Evolutionary conservation across 345 rosid genomes (phyloP).

Genomic region (Eucalyptus viminalis): DNA sequence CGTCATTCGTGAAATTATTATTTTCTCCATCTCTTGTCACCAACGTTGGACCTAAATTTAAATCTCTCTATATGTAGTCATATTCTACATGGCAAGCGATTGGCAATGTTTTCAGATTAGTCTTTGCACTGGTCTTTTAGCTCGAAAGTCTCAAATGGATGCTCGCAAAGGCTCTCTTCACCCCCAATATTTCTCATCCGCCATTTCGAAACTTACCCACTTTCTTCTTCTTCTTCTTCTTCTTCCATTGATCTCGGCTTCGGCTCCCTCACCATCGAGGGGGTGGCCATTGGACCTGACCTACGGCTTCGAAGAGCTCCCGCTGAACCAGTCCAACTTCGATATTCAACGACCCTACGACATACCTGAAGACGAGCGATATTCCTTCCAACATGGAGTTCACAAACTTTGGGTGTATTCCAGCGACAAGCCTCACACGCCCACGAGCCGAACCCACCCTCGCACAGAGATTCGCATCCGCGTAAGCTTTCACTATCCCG

Average conservation of each 20-base stretch:
- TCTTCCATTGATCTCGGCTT: neutral
- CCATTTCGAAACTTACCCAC: neutral
- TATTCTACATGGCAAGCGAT: neutral
- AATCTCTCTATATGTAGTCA: neutral
- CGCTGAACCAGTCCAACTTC: neutral
- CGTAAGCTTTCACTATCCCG: neutral
- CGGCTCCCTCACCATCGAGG: neutral
- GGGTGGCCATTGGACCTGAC: neutral
- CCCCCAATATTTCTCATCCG: too few relatives aligned
- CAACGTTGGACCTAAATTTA: neutral
- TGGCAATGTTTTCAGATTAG: neutral
- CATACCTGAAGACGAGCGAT: neutral
- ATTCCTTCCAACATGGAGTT: slow-evolving; percentile 1
- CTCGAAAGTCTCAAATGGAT: neutral
- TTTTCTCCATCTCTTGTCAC: neutral
- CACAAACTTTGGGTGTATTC: slow-evolving; percentile 10
- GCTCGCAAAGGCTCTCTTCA: neutral
- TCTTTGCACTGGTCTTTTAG: neutral
- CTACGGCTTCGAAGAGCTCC: neutral
- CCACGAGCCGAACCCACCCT: slow-evolving; percentile 5
- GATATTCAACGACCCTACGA: slow-evolving; percentile 8
- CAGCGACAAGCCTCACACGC: slow-evolving; percentile 11
- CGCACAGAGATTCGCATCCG: neutral
- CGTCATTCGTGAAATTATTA: neutral
- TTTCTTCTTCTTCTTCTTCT: neutral